Base-by-base conservation (phyloP, 805 yeast genomes). In the Nakazawaea wickerhamii region DNA sequence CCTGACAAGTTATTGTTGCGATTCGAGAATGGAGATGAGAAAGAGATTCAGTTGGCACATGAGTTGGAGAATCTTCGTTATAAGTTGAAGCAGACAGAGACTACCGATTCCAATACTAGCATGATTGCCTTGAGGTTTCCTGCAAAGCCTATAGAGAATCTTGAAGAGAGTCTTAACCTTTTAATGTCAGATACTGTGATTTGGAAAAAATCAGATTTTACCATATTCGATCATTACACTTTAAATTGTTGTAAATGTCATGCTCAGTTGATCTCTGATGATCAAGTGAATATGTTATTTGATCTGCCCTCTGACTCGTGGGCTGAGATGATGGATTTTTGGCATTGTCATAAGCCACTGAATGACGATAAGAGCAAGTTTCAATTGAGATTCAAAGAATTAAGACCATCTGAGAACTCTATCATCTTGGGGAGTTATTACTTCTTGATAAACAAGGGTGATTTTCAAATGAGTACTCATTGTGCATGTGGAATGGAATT, bases 291-390 rank as follows among this genome's bases (percentile, higher is more conserved):
- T 3, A 59, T 55, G 11, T 61, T 78, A 35, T 54, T 62, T 41
- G 85, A 85, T 30, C 75, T 91, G 80, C 99, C 99, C 0, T 84
- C 95, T 1, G 97, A 89, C 55, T 67, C 77, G 38, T 91, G 99
- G 99, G 78, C 83, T 11, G 99, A 91, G 57, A 65, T 93, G 73
- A 84, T 91, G 95, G 98, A 91, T 45, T 84, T 84, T 50, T 91
- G 99, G 99, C 97, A 91, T 58, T 91, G 99, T 57, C 97, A 91
- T 55, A 84, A 83, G 53, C 95, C 95, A 0, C 45, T 49, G 14
- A 39, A 53, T 17, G 44, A 56, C 21, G 55, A 44, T 30, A 55
- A 57, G 23, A 58, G 60, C 45, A 50, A 56, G 32, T 38, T 41
- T 30, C 44, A 40, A 43, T 40, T 52, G 19, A 42, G 54, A 19